Percentiles rank a stretch among this genome's conserved stretches.
Conservation (phyloP, 331 rosid genomes). For the Ulmus americana region DNA sequence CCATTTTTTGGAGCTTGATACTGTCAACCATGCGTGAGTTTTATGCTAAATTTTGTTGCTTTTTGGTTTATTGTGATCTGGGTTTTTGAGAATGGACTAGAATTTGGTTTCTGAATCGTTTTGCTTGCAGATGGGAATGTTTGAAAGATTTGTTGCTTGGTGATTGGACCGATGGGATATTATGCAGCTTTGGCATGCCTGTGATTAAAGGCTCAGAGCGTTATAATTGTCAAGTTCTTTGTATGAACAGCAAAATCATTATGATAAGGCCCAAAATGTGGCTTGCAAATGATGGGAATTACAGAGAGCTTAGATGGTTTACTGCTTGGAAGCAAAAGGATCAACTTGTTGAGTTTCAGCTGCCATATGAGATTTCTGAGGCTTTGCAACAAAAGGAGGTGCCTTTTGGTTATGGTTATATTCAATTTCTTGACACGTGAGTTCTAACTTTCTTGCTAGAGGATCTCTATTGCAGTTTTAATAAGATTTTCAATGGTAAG, state of each 20-base stretch:
- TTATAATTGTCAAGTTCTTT: constrained; percentile 76
- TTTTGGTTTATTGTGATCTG: not conserved
- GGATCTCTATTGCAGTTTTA: not conserved
- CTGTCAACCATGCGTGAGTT: constrained; percentile 66
- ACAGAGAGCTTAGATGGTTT: constrained; percentile 93
- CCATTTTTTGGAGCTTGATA: constrained; percentile 95
- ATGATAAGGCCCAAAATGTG: constrained; percentile 88
- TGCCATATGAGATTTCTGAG: constrained; percentile 57
- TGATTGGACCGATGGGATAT: constrained; percentile 78
- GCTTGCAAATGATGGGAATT: constrained; percentile 95
- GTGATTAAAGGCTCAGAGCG: constrained; percentile 76
- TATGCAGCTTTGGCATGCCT: constrained; percentile 97
- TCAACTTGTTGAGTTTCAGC: constrained; percentile 62
- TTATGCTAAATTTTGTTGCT: not conserved
- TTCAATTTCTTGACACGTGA: constrained; percentile 84
- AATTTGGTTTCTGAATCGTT: not conserved
- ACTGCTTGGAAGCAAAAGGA: constrained; percentile 80
- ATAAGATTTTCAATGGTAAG: constrained; percentile 16
- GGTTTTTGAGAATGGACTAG: not conserved
- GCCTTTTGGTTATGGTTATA: constrained; percentile 87
- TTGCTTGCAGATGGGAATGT: constrained; percentile 78
- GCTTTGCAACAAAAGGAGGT: constrained; percentile 56
- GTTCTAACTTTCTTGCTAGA: constrained; percentile 21
- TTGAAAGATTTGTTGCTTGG: constrained; percentile 66
- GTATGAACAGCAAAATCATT: constrained; percentile 68